Percentiles rank a stretch among this genome's conserved stretches.
phyloP scores from a whole-genome alignment of 495 filamentous ascomycete species.

The Tuber melanosporum region DNA sequence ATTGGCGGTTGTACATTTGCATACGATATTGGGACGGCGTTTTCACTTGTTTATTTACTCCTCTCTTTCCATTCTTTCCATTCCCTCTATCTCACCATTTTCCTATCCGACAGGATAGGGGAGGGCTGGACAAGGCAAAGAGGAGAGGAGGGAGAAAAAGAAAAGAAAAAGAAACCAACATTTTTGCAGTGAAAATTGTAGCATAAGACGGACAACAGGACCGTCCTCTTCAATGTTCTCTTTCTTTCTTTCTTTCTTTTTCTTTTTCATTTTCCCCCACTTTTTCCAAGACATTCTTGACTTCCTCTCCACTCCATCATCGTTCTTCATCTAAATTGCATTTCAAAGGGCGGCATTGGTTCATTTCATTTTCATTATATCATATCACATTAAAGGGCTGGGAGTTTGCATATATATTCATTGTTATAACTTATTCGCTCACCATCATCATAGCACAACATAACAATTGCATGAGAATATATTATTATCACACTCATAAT shows the following conservation, averaged over 20 bases:
- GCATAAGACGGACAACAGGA: not conserved
- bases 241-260: not conserved
- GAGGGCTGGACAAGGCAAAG: not conserved
- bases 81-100: constrained; percentile 11
- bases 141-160: not conserved
- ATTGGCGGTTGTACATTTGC: not conserved
- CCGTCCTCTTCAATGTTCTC: not conserved
- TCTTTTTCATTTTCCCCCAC: constrained; percentile 8
- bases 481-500: not conserved
- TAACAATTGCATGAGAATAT: not conserved
- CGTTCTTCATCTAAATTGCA: constrained; percentile 5
- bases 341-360: not conserved
- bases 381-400: not conserved
- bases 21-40: not conserved
- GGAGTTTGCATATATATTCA: not conserved
- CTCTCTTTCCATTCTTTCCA: not conserved
- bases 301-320: constrained; percentile 19
- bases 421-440: constrained; percentile 2
- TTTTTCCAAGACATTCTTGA: not conserved
- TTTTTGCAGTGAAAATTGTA: not conserved
- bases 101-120: not conserved
- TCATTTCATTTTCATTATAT: not conserved
- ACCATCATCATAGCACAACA: not conserved
- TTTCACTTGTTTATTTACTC: not conserved
- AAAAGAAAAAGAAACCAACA: not conserved